These are phyloP conservation scores for Globisporangium splendens DNA, from an alignment of 352 stramenopile genomes.

Conservation along the genomic window DNA sequence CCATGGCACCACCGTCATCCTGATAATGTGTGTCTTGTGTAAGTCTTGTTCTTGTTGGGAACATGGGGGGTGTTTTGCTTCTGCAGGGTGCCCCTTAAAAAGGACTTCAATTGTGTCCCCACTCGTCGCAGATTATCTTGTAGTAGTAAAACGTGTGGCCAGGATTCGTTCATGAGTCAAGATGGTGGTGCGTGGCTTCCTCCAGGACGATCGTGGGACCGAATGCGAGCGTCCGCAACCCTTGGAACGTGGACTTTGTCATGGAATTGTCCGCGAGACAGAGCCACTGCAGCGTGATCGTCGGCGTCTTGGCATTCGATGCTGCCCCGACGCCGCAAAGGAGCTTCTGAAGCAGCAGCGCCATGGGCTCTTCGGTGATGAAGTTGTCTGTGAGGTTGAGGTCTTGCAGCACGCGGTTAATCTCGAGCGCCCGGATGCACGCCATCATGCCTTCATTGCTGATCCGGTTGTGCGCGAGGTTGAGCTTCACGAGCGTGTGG, in stretches of 20 bases:
- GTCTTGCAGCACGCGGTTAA: constrained; percentile 51
- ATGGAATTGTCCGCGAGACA: constrained; percentile 60
- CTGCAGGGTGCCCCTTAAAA: not conserved
- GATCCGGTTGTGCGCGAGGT: constrained; percentile 65
- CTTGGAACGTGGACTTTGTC: constrained; percentile 41
- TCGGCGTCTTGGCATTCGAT: not conserved
- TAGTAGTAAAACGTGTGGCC: too few species aligned
- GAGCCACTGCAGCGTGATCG: constrained; percentile 43
- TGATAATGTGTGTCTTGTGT: not conserved
- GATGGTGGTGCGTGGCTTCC: constrained; percentile 24
- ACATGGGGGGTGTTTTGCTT: not conserved
- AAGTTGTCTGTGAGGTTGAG: constrained; percentile 70
- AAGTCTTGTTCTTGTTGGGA: not conserved
- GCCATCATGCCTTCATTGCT: constrained; percentile 67
- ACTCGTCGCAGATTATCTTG: constrained; percentile 6
- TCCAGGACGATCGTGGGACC: constrained; percentile 45
- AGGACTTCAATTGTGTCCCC: not conserved
- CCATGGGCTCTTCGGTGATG: constrained; percentile 75
- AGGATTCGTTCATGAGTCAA: too few species aligned
- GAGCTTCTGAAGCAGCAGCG: constrained; percentile 38
- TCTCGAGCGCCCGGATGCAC: constrained; percentile 52
- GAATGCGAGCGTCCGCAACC: constrained; percentile 25
- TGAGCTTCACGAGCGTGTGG: constrained; percentile 39
- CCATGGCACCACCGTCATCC: not conserved
- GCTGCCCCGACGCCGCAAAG: constrained; percentile 14